Conservation (phyloP, 2,329 filamentous ascomycete genomes). For the Sphaerulina musiva region DNA sequence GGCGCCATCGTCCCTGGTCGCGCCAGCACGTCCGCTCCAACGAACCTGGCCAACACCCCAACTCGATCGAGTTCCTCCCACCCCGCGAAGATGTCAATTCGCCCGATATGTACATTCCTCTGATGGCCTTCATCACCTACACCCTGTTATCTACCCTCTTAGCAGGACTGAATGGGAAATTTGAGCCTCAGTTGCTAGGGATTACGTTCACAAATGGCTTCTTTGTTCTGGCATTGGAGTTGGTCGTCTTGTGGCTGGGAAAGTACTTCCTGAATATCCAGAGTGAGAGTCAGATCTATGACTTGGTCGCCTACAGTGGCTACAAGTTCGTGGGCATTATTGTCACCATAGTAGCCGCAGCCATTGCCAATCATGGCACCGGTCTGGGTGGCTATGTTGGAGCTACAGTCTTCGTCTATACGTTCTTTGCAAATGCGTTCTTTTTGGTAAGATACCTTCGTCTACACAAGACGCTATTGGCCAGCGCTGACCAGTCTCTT, state of each 20-base stretch:
- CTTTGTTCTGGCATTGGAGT: conserved; percentile 77
- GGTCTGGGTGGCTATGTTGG: conserved; percentile 83
- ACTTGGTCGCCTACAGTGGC: conserved; percentile 90
- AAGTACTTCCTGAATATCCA: conserved; percentile 92
- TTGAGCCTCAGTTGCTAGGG: conserved; percentile 88
- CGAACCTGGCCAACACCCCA: conserved; percentile 28
- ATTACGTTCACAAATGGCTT: conserved; percentile 80
- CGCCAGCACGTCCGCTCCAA: conserved; percentile 69
- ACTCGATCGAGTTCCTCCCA: conserved; percentile 67
- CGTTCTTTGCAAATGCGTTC: conserved; percentile 87
- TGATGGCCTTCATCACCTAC: conserved; percentile 97
- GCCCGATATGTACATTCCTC: conserved; percentile 98
- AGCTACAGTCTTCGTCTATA: conserved; percentile 85
- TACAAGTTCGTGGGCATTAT: conserved; percentile 99
- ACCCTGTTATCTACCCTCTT: conserved; percentile 88
- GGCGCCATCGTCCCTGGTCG: conserved; percentile 96
- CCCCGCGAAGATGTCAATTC: conserved; percentile 87
- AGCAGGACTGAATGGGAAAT: conserved; percentile 81
- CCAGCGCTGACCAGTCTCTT: too few relatives aligned
- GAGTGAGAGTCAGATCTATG: conserved; percentile 86
- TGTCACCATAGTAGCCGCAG: conserved; percentile 71
- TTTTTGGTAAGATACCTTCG: conserved; percentile 63
- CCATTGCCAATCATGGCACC: conserved; percentile 68
- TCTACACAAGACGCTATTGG: too few relatives aligned
- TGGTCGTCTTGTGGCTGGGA: conserved; percentile 81